Base-by-base conservation (phyloP, 1,284 basidiomycete species). In the Vanrija pseudolonga region DNA sequence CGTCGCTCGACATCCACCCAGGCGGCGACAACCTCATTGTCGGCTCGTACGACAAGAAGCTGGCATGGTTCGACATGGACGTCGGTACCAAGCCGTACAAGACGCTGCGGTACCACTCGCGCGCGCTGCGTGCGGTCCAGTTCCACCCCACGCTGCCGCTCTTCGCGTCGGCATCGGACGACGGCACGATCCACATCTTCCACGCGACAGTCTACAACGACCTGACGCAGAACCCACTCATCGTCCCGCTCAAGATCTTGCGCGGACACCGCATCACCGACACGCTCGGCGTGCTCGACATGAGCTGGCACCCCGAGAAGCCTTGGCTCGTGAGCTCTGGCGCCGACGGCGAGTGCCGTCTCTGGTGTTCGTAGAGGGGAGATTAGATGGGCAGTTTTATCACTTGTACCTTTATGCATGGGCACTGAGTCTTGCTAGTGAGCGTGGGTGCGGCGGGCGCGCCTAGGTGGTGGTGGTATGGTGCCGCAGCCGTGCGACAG, bases 61-160 rank as follows among this genome's bases (percentile, higher is more conserved):
- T 98, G 17, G 93, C 90, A 68, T 99, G 96, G 96, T 98, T 98
- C 76, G 96, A 99, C 79, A 80, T 98, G 56, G 96, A 98, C 70
- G 84, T 98, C 51, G 89, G 87, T 66, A 87, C 89, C 64, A 93
- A 95, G 73, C 96, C 96, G 2, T 98, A 94, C 83, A 96, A 96
- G 78, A 86, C 96, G 54, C 80, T 99, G 64, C 85, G 93, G 86
- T 98, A 98, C 77, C 96, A 98, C 78, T 80, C 87, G 7, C 86
- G 89, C 56, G 96, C 96, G 20, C 88, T 99, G 60, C 87, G 96
- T 56, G 86, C 88, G 6, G 82, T 98, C 45, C 84, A 86, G 51
- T 98, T 95, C 82, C 93, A 96, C 71, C 88, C 89, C n/a, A 85
- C 84, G 41, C 92, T 92, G 76, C 96, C 96, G 26, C 83, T 98